Base-by-base conservation (phyloP, 2,329 filamentous ascomycete genomes). In the Trichoderma endophyticum region DNA sequence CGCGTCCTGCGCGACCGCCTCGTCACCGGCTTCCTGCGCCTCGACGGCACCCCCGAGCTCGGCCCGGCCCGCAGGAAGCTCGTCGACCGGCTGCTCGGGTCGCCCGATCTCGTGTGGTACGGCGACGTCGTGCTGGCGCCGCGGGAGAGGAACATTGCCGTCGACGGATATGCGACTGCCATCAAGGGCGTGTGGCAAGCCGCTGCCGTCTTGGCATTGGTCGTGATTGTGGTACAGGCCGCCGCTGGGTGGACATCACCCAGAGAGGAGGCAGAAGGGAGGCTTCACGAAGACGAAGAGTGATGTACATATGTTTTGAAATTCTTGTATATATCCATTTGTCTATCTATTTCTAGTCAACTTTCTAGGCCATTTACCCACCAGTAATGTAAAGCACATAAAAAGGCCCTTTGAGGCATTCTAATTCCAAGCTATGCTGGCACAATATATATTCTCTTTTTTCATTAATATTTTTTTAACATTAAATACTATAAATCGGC, bases 1-100 rank as follows among this genome's bases (percentile, higher is more conserved):
- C 87, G 92, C 6, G 84, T 89, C 2, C 81, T 95, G 36, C 83
- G 86, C 60, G 80, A 76, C 2, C 83, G 84, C 0, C 83, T 95
- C 2, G 83, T 85, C n/a, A 76, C 81, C 0, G 88, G 89, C 0
- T 94, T 93, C 74, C 78, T 80, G 5, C 72, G 70, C 15, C 80
- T 88, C 2, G 86, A 88, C 39, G 82, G 80, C 34, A 77, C 77
- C 5, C 73, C 74, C 21, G 75, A 72, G 4, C 75, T 84, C 30
- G 80, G 74, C 15, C 77, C 78, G 28, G 79, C 75, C 36, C 81
- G 84, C 56, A 73, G 75, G 70, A 76, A 78, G 32, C 78, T 89
- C n/a, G 78, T 89, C 56, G 81, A 80, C 8, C 82, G 81, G 66
- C 81, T 89, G 54, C 78, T 87, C 6, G 86, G 86, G 3, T 86